Base-by-base conservation (phyloP, 768 basidiomycete genomes). In the Amanita rubescens region DNA sequence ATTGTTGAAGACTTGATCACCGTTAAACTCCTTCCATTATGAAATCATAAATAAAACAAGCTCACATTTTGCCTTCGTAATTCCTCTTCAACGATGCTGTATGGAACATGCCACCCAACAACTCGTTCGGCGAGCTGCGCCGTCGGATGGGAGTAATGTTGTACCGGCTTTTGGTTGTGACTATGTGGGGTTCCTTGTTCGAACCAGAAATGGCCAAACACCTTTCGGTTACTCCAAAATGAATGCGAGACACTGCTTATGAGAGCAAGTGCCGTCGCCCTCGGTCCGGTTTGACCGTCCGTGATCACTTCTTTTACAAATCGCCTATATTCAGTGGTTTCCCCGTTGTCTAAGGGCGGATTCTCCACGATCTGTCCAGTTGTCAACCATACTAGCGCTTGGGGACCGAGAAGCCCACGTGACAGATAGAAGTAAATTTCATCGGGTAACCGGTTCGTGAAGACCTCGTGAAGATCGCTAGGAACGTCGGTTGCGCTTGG, bases 271-370 rank as follows among this genome's bases (percentile, higher is more conserved):
- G 93, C 76, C 15, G 92, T 94, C 51, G 91, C 93, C 17, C 96
- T 80, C 27, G 96, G 96, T 0, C 91, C 89, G 12, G 93, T 96
- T 65, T 87, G 85, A 5, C 92, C 91, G 60, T 98, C 95, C 1
- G 94, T 97, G 53, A 98, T 87, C 32, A 93, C 88, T 69, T 97
- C 94, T 73, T 94, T 94, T 58, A 97, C 80, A 67, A 95, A 99
- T 19, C 94, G 82, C 61, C 84, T 85, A 67, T 96, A 98, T 67
- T 99, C 94, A 1, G 81, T 91, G 37, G 90, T 92, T 68, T 97
- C 95, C 2, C 94, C 94, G 63, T 94, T 94, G 65, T 94, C 92
- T 47, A 98, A 75, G 33, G 96, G 95, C 3, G 88, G 84, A 53
- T 84, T 84, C 64, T 97, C 90, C 45, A 87, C 72, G 56, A 95